These are phyloP conservation scores for Isoetes engelmannii DNA, from an alignment of 83 land plant species.

Conservation along the genomic window DNA sequence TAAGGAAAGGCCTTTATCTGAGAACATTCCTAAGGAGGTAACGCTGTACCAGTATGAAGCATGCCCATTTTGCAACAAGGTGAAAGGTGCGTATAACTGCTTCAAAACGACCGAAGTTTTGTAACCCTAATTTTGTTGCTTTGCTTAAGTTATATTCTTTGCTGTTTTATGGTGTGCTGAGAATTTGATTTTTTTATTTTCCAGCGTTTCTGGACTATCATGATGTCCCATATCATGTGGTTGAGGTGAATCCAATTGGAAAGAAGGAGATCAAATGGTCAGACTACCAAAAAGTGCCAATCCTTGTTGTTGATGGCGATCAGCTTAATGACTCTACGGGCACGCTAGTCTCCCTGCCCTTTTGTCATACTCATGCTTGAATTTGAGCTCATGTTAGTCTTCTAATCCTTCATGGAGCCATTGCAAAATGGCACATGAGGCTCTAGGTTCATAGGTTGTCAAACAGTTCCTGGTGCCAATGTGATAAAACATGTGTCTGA, in stretches of 20 bases:
- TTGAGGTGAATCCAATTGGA: conserved; percentile 83
- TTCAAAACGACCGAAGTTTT: neutral
- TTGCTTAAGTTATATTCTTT: neutral
- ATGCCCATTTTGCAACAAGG: conserved; percentile 98
- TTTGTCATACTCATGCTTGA: neutral
- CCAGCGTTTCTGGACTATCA: conserved; percentile 91
- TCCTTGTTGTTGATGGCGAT: conserved; percentile 86
- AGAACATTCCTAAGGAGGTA: conserved; percentile 56
- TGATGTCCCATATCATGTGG: conserved; percentile 75
- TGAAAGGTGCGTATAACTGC: conserved; percentile 56
- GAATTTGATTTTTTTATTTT: neutral
- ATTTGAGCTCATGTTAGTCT: conserved; percentile 7
- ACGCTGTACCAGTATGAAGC: conserved; percentile 97
- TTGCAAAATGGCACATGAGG: too few relatives aligned
- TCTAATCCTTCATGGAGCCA: neutral
- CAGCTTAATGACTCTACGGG: conserved; percentile 92
- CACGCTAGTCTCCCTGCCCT: conserved; percentile 10
- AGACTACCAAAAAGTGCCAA: conserved; percentile 91
- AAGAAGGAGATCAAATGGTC: conserved; percentile 92
- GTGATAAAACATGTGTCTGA: neutral
- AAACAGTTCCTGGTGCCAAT: neutral
- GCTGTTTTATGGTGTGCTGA: neutral
- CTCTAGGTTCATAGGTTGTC: neutral
- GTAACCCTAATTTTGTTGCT: neutral
- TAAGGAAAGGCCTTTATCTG: conserved; percentile 47